Conservation (phyloP, 768 basidiomycete genomes). For the Melanogaster broomeanus region DNA sequence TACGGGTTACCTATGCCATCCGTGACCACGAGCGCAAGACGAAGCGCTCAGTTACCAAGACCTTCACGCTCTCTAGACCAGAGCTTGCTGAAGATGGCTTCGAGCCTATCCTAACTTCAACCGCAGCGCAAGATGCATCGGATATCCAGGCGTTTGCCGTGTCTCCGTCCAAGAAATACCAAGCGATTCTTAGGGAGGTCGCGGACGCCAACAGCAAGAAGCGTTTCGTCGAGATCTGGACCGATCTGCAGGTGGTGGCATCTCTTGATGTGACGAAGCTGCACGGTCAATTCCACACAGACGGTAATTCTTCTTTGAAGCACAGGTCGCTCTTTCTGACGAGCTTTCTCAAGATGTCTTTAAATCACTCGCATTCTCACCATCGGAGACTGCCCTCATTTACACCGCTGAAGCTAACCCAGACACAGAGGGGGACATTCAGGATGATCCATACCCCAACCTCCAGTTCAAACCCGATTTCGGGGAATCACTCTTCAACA, state of each 20-base stretch:
- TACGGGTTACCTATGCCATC: slow-evolving; percentile 45
- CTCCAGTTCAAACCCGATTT: slow-evolving; percentile 57
- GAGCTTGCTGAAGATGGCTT: slow-evolving; percentile 9
- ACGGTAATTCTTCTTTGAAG: slow-evolving; percentile 40
- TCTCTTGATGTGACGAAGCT: slow-evolving; percentile 53
- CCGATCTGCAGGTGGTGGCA: slow-evolving; percentile 38
- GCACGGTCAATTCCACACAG: slow-evolving; percentile 57
- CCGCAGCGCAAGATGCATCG: slow-evolving; percentile 4
- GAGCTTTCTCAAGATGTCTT: slow-evolving; percentile 42
- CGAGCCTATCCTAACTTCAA: slow-evolving; percentile 2
- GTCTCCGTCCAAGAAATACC: slow-evolving; percentile 40
- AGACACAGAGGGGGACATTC: slow-evolving; percentile 11
- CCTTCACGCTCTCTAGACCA: slow-evolving; percentile 25
- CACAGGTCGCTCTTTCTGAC: neutral
- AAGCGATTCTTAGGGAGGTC: slow-evolving; percentile 45
- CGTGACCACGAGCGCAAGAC: slow-evolving; percentile 48
- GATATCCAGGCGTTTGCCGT: slow-evolving; percentile 41
- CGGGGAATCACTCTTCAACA: slow-evolving; percentile 55
- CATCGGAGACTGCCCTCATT: slow-evolving; percentile 47
- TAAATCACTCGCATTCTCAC: slow-evolving; percentile 50
- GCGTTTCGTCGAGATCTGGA: slow-evolving; percentile 60
- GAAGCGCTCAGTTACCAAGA: slow-evolving; percentile 44
- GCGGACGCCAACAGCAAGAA: slow-evolving; percentile 29
- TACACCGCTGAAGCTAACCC: slow-evolving; percentile 59
- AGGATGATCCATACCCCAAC: slow-evolving; percentile 27